phyloP scores from a whole-genome alignment of 495 filamentous ascomycete species.

The Aspergillus affinis region DNA sequence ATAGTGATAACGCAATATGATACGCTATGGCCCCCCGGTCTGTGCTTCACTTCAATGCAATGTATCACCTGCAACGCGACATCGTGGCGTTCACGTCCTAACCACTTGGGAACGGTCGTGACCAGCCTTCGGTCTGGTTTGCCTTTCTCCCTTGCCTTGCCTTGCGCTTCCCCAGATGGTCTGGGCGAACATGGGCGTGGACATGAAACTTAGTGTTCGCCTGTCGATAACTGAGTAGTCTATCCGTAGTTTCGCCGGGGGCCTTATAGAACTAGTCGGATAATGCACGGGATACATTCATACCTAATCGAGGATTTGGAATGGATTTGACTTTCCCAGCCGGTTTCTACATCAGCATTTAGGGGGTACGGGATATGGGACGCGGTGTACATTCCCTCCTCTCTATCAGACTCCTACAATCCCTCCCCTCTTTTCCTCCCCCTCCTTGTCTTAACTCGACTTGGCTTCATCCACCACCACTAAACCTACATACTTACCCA shows the following conservation, averaged over 20 bases:
- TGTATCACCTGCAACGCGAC: constrained; percentile 11
- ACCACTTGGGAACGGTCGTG: background rate
- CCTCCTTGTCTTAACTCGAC: too few relatives aligned
- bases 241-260: too few relatives aligned
- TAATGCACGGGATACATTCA: background rate
- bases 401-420: background rate
- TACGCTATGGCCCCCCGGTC: background rate
- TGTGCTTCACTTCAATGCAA: background rate
- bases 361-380: too few relatives aligned
- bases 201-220: background rate
- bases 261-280: too few relatives aligned
- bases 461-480: too few relatives aligned
- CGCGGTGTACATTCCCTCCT: background rate
- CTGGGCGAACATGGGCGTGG: background rate
- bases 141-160: background rate
- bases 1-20: background rate
- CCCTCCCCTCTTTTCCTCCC: background rate
- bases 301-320: background rate
- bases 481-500: background rate
- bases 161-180: background rate
- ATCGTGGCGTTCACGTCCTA: constrained; percentile 9
- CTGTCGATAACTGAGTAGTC: too few relatives aligned
- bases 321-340: background rate
- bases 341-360: background rate
- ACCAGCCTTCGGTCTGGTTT: background rate